Conservation (phyloP, 2,329 filamentous ascomycete species). For the Penicillium sp. region DNA sequence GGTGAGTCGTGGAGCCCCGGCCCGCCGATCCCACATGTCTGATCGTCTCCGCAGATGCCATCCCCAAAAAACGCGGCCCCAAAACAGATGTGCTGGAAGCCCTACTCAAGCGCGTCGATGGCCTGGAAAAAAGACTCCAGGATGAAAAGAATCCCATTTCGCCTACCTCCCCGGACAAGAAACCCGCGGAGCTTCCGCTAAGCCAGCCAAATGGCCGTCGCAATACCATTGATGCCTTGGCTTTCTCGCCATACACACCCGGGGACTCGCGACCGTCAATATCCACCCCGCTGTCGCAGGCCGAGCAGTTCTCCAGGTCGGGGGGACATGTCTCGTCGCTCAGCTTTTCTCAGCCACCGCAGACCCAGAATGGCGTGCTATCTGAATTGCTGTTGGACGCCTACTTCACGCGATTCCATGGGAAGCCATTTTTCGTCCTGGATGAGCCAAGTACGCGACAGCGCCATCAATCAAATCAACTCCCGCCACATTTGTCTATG, state of each 20-base stretch:
- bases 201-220: constrained; percentile 14
- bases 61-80: constrained; percentile 84
- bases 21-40: constrained; percentile 9
- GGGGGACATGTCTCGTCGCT: constrained; percentile 15
- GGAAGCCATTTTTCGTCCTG: constrained; percentile 77
- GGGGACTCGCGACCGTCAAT: constrained; percentile 13
- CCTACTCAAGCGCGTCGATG: constrained; percentile 79
- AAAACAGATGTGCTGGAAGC: constrained; percentile 89
- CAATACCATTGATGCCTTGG: constrained; percentile 20
- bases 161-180: constrained; percentile 43
- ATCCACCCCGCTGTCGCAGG: constrained; percentile 16
- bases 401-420: constrained; percentile 77
- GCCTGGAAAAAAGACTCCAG: constrained; percentile 76
- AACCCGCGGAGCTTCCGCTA: constrained; percentile 16
- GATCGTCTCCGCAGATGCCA: constrained; percentile 62
- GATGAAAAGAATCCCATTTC: constrained; percentile 57
- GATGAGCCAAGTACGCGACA: constrained; percentile 75
- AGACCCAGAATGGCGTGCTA: constrained; percentile 40
- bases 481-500: constrained; percentile 54
- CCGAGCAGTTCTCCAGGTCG: constrained; percentile 15
- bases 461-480: constrained; percentile 65
- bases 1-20: constrained; percentile 55
- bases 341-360: constrained; percentile 15
- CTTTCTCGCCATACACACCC: constrained; percentile 17
- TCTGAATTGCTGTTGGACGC: constrained; percentile 69